These are phyloP conservation scores for Cajanus cajan DNA, from an alignment of 306 rosid species.

Conservation along the genomic window DNA sequence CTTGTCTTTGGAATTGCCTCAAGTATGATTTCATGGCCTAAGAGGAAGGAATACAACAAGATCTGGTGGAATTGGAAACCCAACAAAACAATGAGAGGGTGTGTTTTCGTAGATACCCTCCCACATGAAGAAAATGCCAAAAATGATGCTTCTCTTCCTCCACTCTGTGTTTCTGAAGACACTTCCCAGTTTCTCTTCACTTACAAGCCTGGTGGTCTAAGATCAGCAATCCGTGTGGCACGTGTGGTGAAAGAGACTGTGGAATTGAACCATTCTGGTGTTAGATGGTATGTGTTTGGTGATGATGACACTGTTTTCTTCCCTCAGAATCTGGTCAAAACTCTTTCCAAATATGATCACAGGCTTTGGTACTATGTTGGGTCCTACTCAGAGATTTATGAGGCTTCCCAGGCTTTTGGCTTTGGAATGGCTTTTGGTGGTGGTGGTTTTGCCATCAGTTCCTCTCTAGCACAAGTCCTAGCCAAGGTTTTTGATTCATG, in stretches of 20 bases:
- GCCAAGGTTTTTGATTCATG: constrained; percentile 75
- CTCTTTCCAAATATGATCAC: constrained; percentile 77
- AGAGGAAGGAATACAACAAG: constrained; percentile 44
- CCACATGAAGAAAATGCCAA: constrained; percentile 19
- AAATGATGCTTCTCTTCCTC: constrained; percentile 51
- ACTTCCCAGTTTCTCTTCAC: constrained; percentile 70
- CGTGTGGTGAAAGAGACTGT: constrained; percentile 70
- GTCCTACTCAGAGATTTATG: constrained; percentile 56
- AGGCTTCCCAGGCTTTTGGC: constrained; percentile 41
- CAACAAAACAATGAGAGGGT: constrained; percentile 50
- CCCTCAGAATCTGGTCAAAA: constrained; percentile 71
- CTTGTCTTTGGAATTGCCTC: constrained; percentile 84
- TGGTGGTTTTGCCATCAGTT: constrained; percentile 79
- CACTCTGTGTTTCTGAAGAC: constrained; percentile 57
- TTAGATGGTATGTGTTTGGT: constrained; percentile 88
- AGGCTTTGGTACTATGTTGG: constrained; percentile 76
- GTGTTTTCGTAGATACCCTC: constrained; percentile 62
- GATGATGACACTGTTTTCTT: constrained; percentile 85
- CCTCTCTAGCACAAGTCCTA: constrained; percentile 53
- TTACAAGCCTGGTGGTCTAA: constrained; percentile 37
- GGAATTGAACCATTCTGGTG: constrained; percentile 51
- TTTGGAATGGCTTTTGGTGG: constrained; percentile 88
- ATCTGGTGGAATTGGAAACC: constrained; percentile 78
- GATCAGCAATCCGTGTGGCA: constrained; percentile 78
- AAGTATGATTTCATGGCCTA: constrained; percentile 50